Evolutionary conservation across 2,329 filamentous ascomycete species (phyloP), one percentile per base, ranked within the genome.

Genomic region (Fusarium redolens): DNA sequence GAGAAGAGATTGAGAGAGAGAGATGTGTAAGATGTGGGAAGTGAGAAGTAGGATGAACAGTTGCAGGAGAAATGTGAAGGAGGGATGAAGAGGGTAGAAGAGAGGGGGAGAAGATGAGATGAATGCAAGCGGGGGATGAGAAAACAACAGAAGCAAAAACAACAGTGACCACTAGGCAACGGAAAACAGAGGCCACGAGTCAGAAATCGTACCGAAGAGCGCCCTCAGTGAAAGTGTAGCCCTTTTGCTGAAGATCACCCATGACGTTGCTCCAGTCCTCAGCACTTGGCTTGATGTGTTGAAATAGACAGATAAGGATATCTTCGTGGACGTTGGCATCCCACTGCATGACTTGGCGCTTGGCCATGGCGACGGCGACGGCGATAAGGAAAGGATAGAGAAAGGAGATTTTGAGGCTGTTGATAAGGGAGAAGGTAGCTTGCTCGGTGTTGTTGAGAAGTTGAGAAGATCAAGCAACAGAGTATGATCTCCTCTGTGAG

Each of bases 231-330:
- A 85, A 86, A 1, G 72, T 72, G 61, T 86, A 85, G 14, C 84
- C 84, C 61, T 80, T 79, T 10, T 69, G 76, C 0, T 78, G 72
- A 43, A 87, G 77, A 8, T 84, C 75, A 1, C 75, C 75, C 74
- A 85, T 79, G 11, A 86, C 77, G n/a, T 80, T 78, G 28, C 74
- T 47, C 73, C 81, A 83, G 15, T 83, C 79, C 2, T 74, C 74
- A 0, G 69, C 43, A 5, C 69, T 77, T 5, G 83, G 80, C 41
- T 79, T 81, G 60, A 83, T 70, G 11, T 81, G 77, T 31, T 81
- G 79, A n/a, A 84, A 75, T 30, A 87, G 65, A 33, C 81, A 81
- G 11, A 83, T 62, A 40, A 88, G 79, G 45, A 88, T 82, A 44
- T 85, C 84, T 65, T 84, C 78, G 50, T 87, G 85, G 22, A 83